phyloP scores from a whole-genome alignment of 208 protist genomes.

The Acanthamoeba healyi region DNA sequence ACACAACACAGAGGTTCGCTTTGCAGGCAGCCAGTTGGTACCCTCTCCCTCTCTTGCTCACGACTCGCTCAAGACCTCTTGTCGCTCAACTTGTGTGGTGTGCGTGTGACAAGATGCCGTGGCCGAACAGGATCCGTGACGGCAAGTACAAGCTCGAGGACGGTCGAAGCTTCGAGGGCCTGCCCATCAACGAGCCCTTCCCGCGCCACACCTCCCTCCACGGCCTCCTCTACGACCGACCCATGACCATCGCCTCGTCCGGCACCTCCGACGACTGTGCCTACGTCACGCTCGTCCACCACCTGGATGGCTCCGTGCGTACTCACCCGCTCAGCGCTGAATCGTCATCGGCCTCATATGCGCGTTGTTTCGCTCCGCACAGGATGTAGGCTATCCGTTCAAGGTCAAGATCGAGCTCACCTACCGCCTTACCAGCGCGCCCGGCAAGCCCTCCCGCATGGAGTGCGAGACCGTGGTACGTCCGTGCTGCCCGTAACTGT shows the following conservation, averaged over 20 bases:
- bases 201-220: constrained; percentile 9
- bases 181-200: constrained; percentile 59
- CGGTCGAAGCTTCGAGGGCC: not conserved
- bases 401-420: not conserved
- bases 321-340: no score
- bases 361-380: not conserved
- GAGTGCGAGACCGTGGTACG: constrained; percentile 30
- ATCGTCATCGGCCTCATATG: not conserved
- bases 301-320: constrained; percentile 5
- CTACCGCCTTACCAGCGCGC: not conserved
- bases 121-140: not conserved
- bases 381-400: constrained; percentile 35
- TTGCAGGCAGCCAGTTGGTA: constrained; percentile 2
- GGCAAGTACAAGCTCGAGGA: not conserved
- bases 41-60: not conserved
- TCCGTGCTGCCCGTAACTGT: no score
- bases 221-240: not conserved
- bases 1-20: not conserved
- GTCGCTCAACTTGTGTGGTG: no score
- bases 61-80: no score
- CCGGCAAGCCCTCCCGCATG: not conserved
- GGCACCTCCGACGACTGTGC: not conserved
- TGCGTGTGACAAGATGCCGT: not conserved
- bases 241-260: not conserved
- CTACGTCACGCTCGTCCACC: not conserved